Evolutionary conservation across 495 filamentous ascomycete genomes (phyloP), one percentile per base, ranked within the genome.

Genomic region (Rostrohypoxylon terebratum): DNA sequence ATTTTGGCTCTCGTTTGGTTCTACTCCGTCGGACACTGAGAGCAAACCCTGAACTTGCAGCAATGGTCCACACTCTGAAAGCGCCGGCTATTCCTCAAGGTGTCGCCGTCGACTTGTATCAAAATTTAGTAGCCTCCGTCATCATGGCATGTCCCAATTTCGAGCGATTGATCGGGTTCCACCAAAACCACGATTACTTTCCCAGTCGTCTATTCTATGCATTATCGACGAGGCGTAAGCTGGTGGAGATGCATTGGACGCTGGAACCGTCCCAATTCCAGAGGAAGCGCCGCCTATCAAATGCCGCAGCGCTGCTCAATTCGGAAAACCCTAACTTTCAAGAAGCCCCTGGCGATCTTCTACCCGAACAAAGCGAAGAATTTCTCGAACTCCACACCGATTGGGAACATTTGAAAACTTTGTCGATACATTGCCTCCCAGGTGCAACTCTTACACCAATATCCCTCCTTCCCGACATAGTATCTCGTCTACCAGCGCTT

Each of bases 101-200:
- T 45, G 76, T 80, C 7, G 86, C 75, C 77, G 66, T 84, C 74
- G 86, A 87, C 51, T 85, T 90, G 59, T 91, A 93, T 68, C 86
- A 91, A 33, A 89, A 94, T 70, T 65, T 92, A 36, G 83, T 94
- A 4, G 92, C 93, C 4, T 93, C 92, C 5, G 80, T 98, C 28
- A 88, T 97, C 31, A 94, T 94, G 90, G 82, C 90, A 4, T 97
- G 94, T 76, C 93, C 93, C 9, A 95, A 96, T 75, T 80, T 98
- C 42, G 93, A 97, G 75, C 83, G 87, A 45, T 80, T 97, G 16
- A 78, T 89, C 36, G 93, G 94, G 2, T 88, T 90, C 69, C 88
- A 91, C 74, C 86, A 90, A 7, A 82, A 87, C 7, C 94, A 93
- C 75, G 84, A 88, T 54, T 90, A 93, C 75, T 84, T 88, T 47